Evolutionary conservation across 2,329 filamentous ascomycete genomes (phyloP).

Genomic region (Penicillium brasilianum): DNA sequence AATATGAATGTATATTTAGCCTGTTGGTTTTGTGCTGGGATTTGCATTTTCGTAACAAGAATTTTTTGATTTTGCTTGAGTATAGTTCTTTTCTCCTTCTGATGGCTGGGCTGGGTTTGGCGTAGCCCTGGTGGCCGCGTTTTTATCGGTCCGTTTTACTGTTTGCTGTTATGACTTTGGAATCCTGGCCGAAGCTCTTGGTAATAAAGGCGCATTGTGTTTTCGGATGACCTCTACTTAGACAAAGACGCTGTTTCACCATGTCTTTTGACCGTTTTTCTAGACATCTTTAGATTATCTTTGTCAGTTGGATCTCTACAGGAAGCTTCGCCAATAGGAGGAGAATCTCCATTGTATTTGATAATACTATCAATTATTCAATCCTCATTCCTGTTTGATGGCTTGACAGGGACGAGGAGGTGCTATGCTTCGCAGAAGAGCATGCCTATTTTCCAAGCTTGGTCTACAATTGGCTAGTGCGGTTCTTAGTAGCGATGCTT

Average conservation of each 20-base stretch:
- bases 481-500: background rate
- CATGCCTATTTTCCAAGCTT: too few species aligned
- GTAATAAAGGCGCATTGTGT: background rate
- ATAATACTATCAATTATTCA: too few species aligned
- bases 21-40: background rate
- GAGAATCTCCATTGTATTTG: too few species aligned
- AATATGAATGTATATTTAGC: conserved; percentile 33
- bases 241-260: background rate
- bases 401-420: background rate
- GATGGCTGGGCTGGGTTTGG: background rate
- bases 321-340: too few species aligned
- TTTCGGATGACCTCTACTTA: background rate
- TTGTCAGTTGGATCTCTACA: background rate
- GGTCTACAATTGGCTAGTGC: too few species aligned
- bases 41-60: background rate
- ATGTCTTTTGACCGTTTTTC: too few species aligned
- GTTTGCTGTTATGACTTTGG: background rate
- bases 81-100: background rate
- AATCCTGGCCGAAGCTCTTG: background rate
- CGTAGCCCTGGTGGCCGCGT: background rate
- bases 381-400: too few species aligned
- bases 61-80: background rate
- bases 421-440: background rate
- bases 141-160: background rate
- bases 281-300: background rate